Evolutionary conservation across 768 basidiomycete species (phyloP).

Genomic region (Auricularia sp.): DNA sequence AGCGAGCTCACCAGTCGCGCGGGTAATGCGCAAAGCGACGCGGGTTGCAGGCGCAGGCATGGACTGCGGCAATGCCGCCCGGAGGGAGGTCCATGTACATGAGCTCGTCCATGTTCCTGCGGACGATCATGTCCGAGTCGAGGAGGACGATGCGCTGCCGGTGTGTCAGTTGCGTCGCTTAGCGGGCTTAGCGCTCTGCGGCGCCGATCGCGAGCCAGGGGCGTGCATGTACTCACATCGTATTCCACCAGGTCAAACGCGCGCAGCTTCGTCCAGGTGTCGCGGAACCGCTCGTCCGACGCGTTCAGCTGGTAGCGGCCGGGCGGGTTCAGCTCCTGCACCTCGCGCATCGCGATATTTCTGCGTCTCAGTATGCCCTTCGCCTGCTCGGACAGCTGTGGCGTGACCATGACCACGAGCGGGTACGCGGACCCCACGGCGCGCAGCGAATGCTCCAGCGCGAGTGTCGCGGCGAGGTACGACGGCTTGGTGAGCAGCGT

Average conservation of each 20-base stretch:
- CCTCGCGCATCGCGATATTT: constrained; percentile 46
- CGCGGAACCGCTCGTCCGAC: constrained; percentile 14
- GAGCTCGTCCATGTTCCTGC: constrained; percentile 75
- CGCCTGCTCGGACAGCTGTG: constrained; percentile 40
- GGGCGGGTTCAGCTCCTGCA: constrained; percentile 47
- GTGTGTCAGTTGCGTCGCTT: constrained; percentile 4
- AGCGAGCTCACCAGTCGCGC: constrained; percentile 55
- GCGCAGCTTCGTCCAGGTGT: constrained; percentile 37
- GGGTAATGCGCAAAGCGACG: constrained; percentile 79
- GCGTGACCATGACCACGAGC: constrained; percentile 70
- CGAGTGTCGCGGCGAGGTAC: constrained; percentile 54
- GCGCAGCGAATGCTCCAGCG: constrained; percentile 47
- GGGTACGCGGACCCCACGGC: constrained; percentile 54
- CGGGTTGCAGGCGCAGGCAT: constrained; percentile 94
- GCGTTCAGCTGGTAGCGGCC: constrained; percentile 2
- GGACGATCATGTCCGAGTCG: constrained; percentile 83
- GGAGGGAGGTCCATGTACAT: constrained; percentile 30
- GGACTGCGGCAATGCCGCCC: constrained; percentile 78
- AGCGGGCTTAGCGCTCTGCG: not conserved
- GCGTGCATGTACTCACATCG: constrained; percentile 35
- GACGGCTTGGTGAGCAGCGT: constrained; percentile 64
- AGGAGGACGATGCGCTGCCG: constrained; percentile 65
- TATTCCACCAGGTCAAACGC: constrained; percentile 61
- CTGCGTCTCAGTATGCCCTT: constrained; percentile 40
- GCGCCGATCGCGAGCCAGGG: not conserved